A percentile compares a stretch with the other conserved stretches of the same genome.
These are phyloP conservation scores for Rhynchosporium graminicola DNA, from an alignment of 2,329 filamentous ascomycete species.

Conservation along the genomic window DNA sequence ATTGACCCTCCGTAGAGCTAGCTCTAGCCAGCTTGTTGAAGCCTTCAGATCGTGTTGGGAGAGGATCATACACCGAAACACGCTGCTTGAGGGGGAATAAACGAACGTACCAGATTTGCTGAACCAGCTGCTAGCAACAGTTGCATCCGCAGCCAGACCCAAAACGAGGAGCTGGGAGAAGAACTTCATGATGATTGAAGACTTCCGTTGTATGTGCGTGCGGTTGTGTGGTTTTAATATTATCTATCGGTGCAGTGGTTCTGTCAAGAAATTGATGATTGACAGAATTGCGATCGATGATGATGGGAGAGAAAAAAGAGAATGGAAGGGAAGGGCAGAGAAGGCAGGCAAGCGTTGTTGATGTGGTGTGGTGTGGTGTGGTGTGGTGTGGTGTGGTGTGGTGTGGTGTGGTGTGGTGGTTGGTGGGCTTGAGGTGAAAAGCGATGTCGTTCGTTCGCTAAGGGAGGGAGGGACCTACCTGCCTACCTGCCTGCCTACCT, in stretches of 20 bases:
- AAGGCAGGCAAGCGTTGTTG: background rate
- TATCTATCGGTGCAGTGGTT: background rate
- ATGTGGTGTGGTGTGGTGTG: background rate
- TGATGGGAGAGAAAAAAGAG: conserved; percentile 1
- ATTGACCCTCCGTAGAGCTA: conserved; percentile 8
- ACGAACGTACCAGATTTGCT: conserved; percentile 75
- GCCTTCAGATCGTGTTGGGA: conserved; percentile 14
- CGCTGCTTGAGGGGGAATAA: conserved; percentile 12
- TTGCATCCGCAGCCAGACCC: conserved; percentile 69
- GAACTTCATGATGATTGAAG: conserved; percentile 68
- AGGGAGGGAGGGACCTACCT: background rate
- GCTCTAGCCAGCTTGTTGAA: conserved; percentile 16
- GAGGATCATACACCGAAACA: conserved; percentile 19
- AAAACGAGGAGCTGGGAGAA: conserved; percentile 68
- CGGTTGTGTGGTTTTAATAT: background rate
- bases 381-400: background rate
- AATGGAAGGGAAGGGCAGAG: background rate
- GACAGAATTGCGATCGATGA: conserved; percentile 14
- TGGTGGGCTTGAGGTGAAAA: background rate
- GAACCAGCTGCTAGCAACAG: conserved; percentile 80
- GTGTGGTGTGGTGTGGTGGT: no score
- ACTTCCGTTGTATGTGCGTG: conserved; percentile 7
- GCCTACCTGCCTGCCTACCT: no score
- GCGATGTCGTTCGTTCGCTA: conserved; percentile 16
- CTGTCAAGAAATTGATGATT: conserved; percentile 15